A percentile compares a stretch with the other conserved stretches of the same genome.
phyloP scores from a whole-genome alignment of 441 rosid species.

The Raphanus hybrid region DNA sequence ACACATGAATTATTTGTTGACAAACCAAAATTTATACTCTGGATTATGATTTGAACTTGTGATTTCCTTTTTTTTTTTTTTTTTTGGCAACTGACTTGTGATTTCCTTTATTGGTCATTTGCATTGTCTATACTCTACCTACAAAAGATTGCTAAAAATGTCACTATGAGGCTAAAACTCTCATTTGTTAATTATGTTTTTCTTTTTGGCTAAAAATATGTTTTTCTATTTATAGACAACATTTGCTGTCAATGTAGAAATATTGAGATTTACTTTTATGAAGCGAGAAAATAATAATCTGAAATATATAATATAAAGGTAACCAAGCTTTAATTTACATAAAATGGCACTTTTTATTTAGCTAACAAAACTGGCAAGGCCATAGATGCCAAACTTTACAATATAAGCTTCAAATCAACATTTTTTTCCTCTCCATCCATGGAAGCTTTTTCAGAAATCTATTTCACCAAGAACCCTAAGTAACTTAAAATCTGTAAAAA shows the following conservation, averaged over 20 bases:
- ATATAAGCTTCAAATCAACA: slow-evolving; percentile 28
- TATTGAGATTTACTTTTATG: background rate
- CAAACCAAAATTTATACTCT: background rate
- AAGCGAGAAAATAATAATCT: background rate
- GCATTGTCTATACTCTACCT: background rate
- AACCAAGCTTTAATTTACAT: slow-evolving; percentile 25
- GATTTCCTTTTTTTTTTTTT: too few relatives aligned
- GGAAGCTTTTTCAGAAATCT: slow-evolving; percentile 33
- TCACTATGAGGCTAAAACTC: too few relatives aligned
- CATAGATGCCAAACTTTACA: slow-evolving; percentile 41
- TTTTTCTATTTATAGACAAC: background rate
- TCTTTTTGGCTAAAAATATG: background rate
- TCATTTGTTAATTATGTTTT: too few relatives aligned
- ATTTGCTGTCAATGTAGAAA: background rate
- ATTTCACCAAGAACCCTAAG: slow-evolving; percentile 32
- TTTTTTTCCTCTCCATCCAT: slow-evolving; percentile 24
- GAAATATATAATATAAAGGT: slow-evolving; percentile 13
- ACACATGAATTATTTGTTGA: slow-evolving; percentile 5
- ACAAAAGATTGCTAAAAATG: too few relatives aligned
- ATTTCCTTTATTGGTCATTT: background rate
- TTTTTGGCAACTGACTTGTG: background rate
- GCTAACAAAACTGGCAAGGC: slow-evolving; percentile 46
- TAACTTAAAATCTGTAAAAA: slow-evolving; percentile 29
- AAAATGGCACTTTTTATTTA: slow-evolving; percentile 35
- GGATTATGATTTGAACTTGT: background rate